Evolutionary conservation across 768 basidiomycete genomes (phyloP).

Genomic region (Pluteus cervinus): DNA sequence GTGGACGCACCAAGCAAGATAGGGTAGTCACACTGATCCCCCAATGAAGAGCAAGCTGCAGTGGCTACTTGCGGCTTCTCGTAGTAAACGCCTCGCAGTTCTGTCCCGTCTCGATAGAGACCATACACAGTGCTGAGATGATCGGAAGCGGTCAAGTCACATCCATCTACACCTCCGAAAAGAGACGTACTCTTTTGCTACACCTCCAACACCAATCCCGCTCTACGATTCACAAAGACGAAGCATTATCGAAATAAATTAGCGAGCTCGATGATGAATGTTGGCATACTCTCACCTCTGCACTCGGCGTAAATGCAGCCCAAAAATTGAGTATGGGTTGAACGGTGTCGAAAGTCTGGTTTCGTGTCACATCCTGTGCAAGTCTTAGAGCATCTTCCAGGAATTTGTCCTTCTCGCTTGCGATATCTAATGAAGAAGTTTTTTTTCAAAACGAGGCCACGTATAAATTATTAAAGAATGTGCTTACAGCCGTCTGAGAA

Average conservation of each 20-base stretch:
- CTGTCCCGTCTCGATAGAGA: constrained; percentile 72
- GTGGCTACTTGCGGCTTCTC: constrained; percentile 59
- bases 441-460: background rate
- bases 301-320: constrained; percentile 73
- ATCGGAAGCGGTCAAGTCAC: too few relatives aligned
- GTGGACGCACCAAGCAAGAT: constrained; percentile 55
- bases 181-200: constrained; percentile 65
- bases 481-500: constrained; percentile 73
- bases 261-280: background rate
- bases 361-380: constrained; percentile 61
- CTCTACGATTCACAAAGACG: constrained; percentile 33
- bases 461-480: background rate
- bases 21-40: constrained; percentile 65
- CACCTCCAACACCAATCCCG: constrained; percentile 63
- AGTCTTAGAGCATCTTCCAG: constrained; percentile 59
- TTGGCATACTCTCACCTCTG: constrained; percentile 41
- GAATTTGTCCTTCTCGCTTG: constrained; percentile 55
- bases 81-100: constrained; percentile 69
- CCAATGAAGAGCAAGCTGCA: constrained; percentile 62
- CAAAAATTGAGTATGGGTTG: constrained; percentile 75
- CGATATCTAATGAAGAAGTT: constrained; percentile 35
- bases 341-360: constrained; percentile 74
- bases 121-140: constrained; percentile 61
- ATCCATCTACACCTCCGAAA: too few relatives aligned
- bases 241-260: background rate